Percentiles rank a stretch among this genome's conserved stretches.
phyloP scores from a whole-genome alignment of 768 basidiomycete species.

The Tricholoma furcatifolium region DNA sequence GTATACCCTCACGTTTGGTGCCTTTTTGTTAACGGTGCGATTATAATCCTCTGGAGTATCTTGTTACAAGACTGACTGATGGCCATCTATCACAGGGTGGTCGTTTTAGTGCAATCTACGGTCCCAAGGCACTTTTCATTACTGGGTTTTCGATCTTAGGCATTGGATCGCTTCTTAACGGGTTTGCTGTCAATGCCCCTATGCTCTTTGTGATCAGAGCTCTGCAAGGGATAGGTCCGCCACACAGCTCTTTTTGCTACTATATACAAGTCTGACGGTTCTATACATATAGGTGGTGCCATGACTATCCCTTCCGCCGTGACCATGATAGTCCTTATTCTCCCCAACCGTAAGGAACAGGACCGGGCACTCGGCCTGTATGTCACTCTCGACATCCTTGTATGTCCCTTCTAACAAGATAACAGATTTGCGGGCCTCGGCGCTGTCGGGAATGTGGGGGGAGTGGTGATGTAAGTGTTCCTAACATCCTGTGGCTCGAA shows the following conservation, averaged over 20 bases:
- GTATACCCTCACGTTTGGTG: constrained; percentile 37
- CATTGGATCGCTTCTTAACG: constrained; percentile 37
- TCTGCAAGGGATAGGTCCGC: constrained; percentile 42
- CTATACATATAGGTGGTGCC: constrained; percentile 10
- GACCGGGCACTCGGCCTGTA: constrained; percentile 38
- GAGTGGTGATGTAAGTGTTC: constrained; percentile 12
- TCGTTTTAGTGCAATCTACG: constrained; percentile 30
- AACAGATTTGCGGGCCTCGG: constrained; percentile 46
- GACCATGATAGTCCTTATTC: constrained; percentile 44
- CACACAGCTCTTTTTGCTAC: neutral
- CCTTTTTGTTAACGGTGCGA: constrained; percentile 28
- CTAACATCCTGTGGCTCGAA: neutral
- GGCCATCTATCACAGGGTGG: constrained; percentile 26
- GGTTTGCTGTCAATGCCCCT: constrained; percentile 42
- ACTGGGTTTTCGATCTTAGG: constrained; percentile 39
- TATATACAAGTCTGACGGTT: neutral
- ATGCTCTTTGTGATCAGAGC: constrained; percentile 47
- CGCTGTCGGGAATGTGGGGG: constrained; percentile 34
- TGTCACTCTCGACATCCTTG: neutral
- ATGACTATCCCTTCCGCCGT: constrained; percentile 48
- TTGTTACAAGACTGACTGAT: neutral
- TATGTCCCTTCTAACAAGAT: too few relatives aligned
- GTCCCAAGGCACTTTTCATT: constrained; percentile 38
- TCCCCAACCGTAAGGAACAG: constrained; percentile 44
- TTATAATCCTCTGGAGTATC: neutral